phyloP scores from a whole-genome alignment of 768 basidiomycete genomes.

The Tricholoma bakamatsutake region DNA sequence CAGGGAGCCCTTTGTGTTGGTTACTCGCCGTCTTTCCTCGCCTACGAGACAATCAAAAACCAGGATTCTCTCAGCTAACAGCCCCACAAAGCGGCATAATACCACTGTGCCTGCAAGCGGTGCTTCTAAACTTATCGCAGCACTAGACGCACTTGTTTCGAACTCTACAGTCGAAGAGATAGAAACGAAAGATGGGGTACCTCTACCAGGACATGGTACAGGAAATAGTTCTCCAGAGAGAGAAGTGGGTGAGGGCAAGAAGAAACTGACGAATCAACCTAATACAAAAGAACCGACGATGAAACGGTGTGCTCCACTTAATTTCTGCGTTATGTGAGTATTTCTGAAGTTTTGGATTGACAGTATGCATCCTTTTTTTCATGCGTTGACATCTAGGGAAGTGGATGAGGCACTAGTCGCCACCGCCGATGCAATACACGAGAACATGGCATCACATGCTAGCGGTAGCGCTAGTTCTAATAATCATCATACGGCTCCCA shows the following conservation, averaged over 20 bases:
- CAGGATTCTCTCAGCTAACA: background rate
- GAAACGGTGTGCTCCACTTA: background rate
- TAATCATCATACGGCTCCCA: background rate
- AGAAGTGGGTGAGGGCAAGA: background rate
- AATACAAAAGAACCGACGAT: background rate
- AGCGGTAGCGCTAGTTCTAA: no score
- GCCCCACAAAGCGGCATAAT: conserved; percentile 5
- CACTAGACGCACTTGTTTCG: conserved; percentile 3
- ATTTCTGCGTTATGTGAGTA: background rate
- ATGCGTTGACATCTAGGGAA: background rate
- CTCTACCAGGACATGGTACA: background rate
- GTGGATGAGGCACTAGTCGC: background rate
- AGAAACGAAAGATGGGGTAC: conserved; percentile 6
- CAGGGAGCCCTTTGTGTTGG: conserved; percentile 6
- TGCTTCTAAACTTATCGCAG: conserved; percentile 5
- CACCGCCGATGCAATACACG: background rate
- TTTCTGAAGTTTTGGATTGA: background rate
- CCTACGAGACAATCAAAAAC: conserved; percentile 2
- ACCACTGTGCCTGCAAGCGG: background rate
- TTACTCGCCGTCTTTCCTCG: conserved; percentile 9
- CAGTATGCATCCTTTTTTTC: background rate
- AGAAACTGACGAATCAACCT: background rate
- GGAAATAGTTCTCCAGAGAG: background rate
- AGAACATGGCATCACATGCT: background rate
- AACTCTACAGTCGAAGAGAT: background rate